Conservation (phyloP, 148 eudicot species). For the Chenopodium berlandieri region DNA sequence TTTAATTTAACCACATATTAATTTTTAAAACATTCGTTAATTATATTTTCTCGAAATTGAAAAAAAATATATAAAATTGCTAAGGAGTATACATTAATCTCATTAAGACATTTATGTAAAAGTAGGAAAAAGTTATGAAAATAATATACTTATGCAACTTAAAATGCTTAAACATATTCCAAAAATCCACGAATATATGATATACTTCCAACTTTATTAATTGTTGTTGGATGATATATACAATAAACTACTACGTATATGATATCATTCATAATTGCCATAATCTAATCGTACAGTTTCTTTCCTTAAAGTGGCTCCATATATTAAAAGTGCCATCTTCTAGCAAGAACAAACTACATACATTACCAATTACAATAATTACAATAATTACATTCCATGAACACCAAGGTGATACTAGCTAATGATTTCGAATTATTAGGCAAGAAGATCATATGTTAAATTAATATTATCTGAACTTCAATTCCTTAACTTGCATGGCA, state of each 20-base stretch:
- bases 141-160: not conserved
- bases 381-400: not conserved
- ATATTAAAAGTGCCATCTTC: not conserved
- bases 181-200: not conserved
- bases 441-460: not conserved
- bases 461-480: not conserved
- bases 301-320: not conserved
- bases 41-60: no score
- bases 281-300: not conserved
- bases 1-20: no score
- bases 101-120: no score
- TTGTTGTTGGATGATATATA: not conserved
- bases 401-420: not conserved
- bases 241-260: no score
- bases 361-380: not conserved
- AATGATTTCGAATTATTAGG: not conserved
- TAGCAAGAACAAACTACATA: not conserved
- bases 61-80: no score
- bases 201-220: not conserved
- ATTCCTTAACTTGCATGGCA: slow-evolving; percentile 5
- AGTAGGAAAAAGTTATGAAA: no score
- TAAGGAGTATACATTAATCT: no score
- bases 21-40: no score
- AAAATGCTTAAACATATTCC: not conserved
- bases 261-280: not conserved